Base-by-base conservation (phyloP, 805 yeast genomes). In the Saturnispora bothae region DNA sequence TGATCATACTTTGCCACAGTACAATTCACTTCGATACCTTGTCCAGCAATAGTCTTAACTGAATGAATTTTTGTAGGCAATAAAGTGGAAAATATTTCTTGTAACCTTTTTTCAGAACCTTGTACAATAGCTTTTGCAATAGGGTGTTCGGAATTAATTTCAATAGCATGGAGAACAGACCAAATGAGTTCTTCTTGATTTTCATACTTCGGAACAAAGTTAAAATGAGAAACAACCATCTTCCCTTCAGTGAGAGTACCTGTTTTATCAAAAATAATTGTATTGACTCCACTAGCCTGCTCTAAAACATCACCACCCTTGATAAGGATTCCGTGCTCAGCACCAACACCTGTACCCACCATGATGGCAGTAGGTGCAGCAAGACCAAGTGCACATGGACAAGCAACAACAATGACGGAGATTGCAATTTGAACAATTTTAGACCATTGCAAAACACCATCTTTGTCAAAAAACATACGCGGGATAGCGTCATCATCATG, bases 301-400 rank as follows among this genome's bases (percentile, higher is more conserved):
- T 92, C 97, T 44, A 92, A 68, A 13, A 83, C 73, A 36, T 81
- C 94, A 17, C 96, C 98, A 34, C 96, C 95, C 58, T 89, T 92
- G 50, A 92, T 82, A 38, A 92, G 64, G 4, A 92, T 81, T 15
- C 98, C 97, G 56, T 84, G 68, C 12, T 72, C 59, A 0, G 98
- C 97, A 29, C 95, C 97, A 17, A 85, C 80, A 29, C 98, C 98
- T 2, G 97, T 89, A 7, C 96, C 98, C 2, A 92, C 98, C 96
- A 94, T 92, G 9, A 92, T 84, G 0, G 97, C 97, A 2, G 98
- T 94, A 1, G 99, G 99, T 0, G 97, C 95, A 3, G 96, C 96
- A 36, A 92, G 66, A 3, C 98, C 99, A 18, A 92, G 62, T 0
- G 98, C 97, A 68, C 98, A 92, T 0, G 99, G 99, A 60, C 99